Conservation (phyloP, 176 grass and related monocot species). For the Pontederia paniculata region DNA sequence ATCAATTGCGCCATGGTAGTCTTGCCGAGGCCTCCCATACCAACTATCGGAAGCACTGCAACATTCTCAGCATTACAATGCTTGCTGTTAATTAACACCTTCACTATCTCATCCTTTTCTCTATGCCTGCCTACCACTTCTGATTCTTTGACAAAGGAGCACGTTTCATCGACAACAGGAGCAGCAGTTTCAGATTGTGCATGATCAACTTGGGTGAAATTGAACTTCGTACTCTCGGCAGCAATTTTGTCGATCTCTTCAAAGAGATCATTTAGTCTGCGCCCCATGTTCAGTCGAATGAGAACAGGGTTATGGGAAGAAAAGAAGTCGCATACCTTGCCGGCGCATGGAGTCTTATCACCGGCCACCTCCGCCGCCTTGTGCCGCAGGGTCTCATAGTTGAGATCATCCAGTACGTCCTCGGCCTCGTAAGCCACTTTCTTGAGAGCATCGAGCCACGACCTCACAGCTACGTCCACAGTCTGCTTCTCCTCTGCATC, state of each 20-base stretch:
- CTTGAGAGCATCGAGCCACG: slow-evolving; percentile 24
- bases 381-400: slow-evolving; percentile 20
- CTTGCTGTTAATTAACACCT: slow-evolving; percentile 4
- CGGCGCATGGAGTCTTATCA: not conserved
- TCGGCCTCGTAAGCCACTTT: slow-evolving; percentile 22
- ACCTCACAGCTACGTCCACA: not conserved
- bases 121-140: slow-evolving; percentile 16
- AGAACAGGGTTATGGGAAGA: not conserved
- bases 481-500: slow-evolving; percentile 5
- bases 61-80: not conserved
- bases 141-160: slow-evolving; percentile 9
- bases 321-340: not conserved
- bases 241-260: slow-evolving; percentile 1
- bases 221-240: not conserved
- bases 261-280: slow-evolving; percentile 21
- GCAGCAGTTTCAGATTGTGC: not conserved
- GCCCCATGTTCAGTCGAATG: slow-evolving; percentile 4
- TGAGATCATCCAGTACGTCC: slow-evolving; percentile 32
- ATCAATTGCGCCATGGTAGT: slow-evolving; percentile 31
- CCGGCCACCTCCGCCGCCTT: not conserved
- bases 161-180: not conserved
- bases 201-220: not conserved
- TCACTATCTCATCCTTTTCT: slow-evolving; percentile 23
- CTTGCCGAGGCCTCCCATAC: slow-evolving; percentile 43
- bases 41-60: slow-evolving; percentile 22